Evolutionary conservation across 164 flowering plant genomes (phyloP), one percentile per base, ranked within the genome.

Genomic region (Vitis amurensis): DNA sequence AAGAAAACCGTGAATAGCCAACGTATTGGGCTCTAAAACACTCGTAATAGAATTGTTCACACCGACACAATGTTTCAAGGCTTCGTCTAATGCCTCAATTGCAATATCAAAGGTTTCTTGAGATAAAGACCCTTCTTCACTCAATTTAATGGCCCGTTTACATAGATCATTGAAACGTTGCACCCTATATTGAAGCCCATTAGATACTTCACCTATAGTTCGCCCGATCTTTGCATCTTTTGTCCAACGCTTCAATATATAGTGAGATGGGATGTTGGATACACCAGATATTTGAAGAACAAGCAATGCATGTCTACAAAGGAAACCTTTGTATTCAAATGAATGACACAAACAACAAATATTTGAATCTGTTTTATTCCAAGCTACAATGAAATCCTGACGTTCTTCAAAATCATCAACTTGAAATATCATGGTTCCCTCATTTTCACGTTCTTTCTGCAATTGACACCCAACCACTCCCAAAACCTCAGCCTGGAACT

Each of bases 121-220:
- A 44, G 79, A 79, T 19, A 75, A 66, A 50, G 79, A 75, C 16
- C 71, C 82, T 27, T 65, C 68, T 66, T 79, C 74, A 37, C 71
- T 71, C 74, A 79, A 57, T 57, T 63, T 75, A 30, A 67, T 52
- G 12, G 78, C 76, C 3, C 37, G 72, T 55, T 67, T 72, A 66
- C 82, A 75, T 1, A 79, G 72, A 68, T 75, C 76, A 67, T 79
- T 76, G 58, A 69, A 79, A 61, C 82, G 73, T 19, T 76, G 69
- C 48, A 76, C 55, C 61, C 82, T 69, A 29, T 15, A 67, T 29
- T 59, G 60, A 30, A 70, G 23, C 63, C 55, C 16, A 48, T 31
- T 63, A 15, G 70, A 51, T 48, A 3, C 59, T 23, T 55, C 67
- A 51, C 9, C 16, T 5, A 19, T 11, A 2, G 61, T 55, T 53